Evolutionary conservation across 768 basidiomycete genomes (phyloP), one percentile per base, ranked within the genome.

Genomic region (Rhodocollybia butyracea): DNA sequence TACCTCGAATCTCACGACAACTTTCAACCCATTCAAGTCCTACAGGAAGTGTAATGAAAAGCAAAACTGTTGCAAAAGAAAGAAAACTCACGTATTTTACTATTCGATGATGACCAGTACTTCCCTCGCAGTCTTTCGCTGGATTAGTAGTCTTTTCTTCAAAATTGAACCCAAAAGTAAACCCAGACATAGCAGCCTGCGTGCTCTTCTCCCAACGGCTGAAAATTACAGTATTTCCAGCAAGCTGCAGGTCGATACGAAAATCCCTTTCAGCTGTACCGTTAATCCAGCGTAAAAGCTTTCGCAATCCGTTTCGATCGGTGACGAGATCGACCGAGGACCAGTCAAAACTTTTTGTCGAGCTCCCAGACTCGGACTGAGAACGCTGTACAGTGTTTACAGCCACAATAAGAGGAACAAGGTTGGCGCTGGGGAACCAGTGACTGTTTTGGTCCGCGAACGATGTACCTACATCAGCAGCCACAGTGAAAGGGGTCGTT

Each of bases 241-340:
- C 77, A 17, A 88, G 71, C 63, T 91, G 82, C 3, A 83, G 57
- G 54, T 92, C 88, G 58, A 92, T 87, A 19, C 89, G 73, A 62
- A 91, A 92, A 5, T 46, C 43, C 10, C 21, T 29, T n/a, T 42
- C 41, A 11, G 15, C 5, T 21, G 56, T 58, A 2, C 63, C 61
- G 19, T 61, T 60, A 19, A 72, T 66, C 77, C 76, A 80, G 2
- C 79, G 75, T 43, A 81, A 47, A 48, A 84, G 66, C 65, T 82
- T 84, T 31, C 82, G 79, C 3, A 84, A 65, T 5, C 70, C 71
- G 56, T 82, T 84, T 24, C 83, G 71, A 56, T 84, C 82, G 1
- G 80, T 77, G 59, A 84, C 61, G 46, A 79, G 65, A 48, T 84
- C 75, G 5, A 81, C 63, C 3, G 60, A 38, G 40, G 68, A 64